Evolutionary conservation across 2,329 filamentous ascomycete species (phyloP), one percentile per base, ranked within the genome.

Genomic region (Blastomyces percursus): DNA sequence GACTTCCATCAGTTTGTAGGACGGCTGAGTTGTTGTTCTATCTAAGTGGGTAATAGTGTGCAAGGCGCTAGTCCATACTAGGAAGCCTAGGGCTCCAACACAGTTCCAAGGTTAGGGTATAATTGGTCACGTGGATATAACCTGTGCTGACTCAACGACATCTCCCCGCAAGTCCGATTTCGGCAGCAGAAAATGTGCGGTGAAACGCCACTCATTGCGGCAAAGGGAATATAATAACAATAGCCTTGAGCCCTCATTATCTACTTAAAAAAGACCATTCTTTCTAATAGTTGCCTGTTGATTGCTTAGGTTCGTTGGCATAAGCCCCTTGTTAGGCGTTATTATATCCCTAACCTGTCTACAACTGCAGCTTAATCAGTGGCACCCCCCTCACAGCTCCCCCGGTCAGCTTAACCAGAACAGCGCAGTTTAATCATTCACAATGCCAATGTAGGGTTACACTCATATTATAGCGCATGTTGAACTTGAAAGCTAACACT

Each of bases 401-500:
- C 50, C 27, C 27, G 8, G 24, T 8, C 9, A 50, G 57, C 42
- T 50, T 59, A 19, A 27, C 35, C 40, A 14, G 3, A 30, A 58
- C 38, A 24, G 19, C 24, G 24, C n/a, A 27, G 12, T 56, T 30
- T 61, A 32, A 56, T 60, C 27, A 21, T 32, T 35, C 59, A 66
- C 61, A 56, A 67, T 67, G 66, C 65, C 66, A n/a, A 67, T 67
- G 66, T 67, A 67, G 32, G 40, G 59, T 12, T 60, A 27, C 35
- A 42, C n/a, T 38, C 21, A 16, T 27, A n/a, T 30, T 46, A 35
- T 44, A 27, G 27, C 16, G n/a, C n/a, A 40, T 24, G 14, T 2
- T 58, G 24, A n/a, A n/a, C 19, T 24, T 16, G 32, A 32, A 51
- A 44, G 61, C 63, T 71, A 35, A 67, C 40, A 38, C 35, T 4